phyloP scores from a whole-genome alignment of 768 basidiomycete species.

The Kwoniella sp. region DNA sequence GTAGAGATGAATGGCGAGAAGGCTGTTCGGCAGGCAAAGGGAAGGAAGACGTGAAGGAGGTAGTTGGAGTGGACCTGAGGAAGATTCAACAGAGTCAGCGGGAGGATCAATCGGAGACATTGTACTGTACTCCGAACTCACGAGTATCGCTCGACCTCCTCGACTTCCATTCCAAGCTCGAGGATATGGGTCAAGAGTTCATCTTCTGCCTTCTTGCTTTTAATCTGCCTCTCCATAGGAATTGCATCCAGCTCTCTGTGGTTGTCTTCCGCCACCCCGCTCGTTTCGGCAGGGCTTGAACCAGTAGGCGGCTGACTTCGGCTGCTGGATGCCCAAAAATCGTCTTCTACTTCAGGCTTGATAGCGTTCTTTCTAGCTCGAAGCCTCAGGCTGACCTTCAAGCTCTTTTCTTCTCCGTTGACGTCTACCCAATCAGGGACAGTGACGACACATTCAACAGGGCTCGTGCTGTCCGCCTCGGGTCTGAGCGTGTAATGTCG shows the following conservation, averaged over 20 bases:
- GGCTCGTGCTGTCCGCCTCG: constrained; percentile 33
- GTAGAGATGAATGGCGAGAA: constrained; percentile 22
- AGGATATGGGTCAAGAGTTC: constrained; percentile 38
- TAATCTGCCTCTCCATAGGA: constrained; percentile 19
- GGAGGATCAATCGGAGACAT: not conserved
- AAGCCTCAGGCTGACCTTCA: constrained; percentile 44
- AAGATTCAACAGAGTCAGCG: constrained; percentile 5
- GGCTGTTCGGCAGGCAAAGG: constrained; percentile 51
- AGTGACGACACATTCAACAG: constrained; percentile 52
- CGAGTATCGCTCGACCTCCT: constrained; percentile 48
- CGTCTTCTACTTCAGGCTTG: not conserved
- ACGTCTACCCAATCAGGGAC: constrained; percentile 53
- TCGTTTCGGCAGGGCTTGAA: not conserved
- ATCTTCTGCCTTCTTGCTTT: constrained; percentile 1
- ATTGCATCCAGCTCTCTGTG: constrained; percentile 9
- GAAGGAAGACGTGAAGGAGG: constrained; percentile 35
- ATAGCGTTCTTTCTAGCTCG: constrained; percentile 24
- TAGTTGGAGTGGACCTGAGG: constrained; percentile 35
- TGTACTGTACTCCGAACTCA: constrained; percentile 18
- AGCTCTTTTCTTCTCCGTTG: constrained; percentile 34
- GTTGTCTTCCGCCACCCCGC: not conserved
- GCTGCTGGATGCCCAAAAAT: not conserved
- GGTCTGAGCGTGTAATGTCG: constrained; percentile 40
- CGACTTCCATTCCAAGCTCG: constrained; percentile 55
- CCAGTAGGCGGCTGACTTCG: not conserved